Percentiles rank a stretch among this genome's conserved stretches.
These are phyloP conservation scores for Cryptosporidium parvum DNA, from an alignment of 169 alveolate species.

Conservation along the genomic window DNA sequence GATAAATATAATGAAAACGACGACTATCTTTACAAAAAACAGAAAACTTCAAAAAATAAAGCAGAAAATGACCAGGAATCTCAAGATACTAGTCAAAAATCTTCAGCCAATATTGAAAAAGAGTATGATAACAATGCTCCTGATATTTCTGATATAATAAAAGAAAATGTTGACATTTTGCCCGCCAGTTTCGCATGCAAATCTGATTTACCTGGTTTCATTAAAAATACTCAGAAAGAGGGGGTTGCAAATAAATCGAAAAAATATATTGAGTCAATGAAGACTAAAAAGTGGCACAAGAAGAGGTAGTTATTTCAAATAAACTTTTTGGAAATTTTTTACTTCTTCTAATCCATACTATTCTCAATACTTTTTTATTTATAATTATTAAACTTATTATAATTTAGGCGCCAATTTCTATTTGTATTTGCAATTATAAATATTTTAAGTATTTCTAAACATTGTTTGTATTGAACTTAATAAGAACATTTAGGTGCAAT, in stretches of 20 bases:
- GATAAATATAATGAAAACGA: not conserved
- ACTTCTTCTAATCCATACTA: not conserved
- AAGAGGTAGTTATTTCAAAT: not conserved
- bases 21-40: not conserved
- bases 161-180: slow-evolving; percentile 16
- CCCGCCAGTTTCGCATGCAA: slow-evolving; percentile 45
- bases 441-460: no score
- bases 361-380: not conserved
- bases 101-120: not conserved
- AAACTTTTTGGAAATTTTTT: not conserved
- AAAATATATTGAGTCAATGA: slow-evolving; percentile 47
- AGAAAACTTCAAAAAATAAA: not conserved
- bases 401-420: not conserved
- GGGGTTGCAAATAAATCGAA: slow-evolving; percentile 22
- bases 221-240: slow-evolving; percentile 16
- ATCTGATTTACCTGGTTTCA: slow-evolving; percentile 16
- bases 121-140: not conserved
- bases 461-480: no score
- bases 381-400: no score
- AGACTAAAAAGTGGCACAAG: slow-evolving; percentile 63
- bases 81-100: not conserved
- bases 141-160: slow-evolving; percentile 23
- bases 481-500: no score
- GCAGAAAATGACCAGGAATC: not conserved
- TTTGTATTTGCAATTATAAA: no score